Evolutionary conservation across 2,329 filamentous ascomycete species (phyloP).

Genomic region (Fusarium sororula): DNA sequence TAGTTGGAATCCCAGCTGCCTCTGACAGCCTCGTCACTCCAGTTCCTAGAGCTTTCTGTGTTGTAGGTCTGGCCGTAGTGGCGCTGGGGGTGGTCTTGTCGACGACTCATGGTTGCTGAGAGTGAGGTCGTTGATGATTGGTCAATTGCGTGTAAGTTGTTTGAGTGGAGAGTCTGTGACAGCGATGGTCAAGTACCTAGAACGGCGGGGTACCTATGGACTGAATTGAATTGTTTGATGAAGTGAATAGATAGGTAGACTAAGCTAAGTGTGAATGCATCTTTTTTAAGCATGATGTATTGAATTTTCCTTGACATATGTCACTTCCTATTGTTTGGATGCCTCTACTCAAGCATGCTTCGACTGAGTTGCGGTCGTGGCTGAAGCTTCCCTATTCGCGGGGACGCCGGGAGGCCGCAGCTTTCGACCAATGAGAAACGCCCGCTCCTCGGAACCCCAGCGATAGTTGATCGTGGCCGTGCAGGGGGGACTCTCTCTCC

Average conservation of each 20-base stretch:
- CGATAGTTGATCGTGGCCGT: constrained; percentile 32
- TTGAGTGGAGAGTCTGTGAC: not conserved
- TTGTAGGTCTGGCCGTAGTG: constrained; percentile 16
- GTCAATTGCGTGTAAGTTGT: constrained; percentile 20
- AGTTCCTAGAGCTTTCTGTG: constrained; percentile 40
- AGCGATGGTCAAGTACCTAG: not conserved
- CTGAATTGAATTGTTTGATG: not conserved
- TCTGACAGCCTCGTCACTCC: constrained; percentile 42
- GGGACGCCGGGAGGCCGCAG: constrained; percentile 41
- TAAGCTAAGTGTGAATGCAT: not conserved
- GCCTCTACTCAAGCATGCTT: constrained; percentile 32
- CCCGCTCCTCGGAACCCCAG: not conserved
- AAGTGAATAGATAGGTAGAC: not conserved
- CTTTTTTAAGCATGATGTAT: constrained; percentile 18
- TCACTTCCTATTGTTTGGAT: constrained; percentile 14
- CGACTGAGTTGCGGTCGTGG: constrained; percentile 31
- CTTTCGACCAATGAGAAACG: constrained; percentile 27
- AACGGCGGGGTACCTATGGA: not conserved
- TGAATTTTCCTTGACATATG: not conserved
- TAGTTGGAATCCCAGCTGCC: constrained; percentile 41
- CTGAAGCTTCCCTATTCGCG: constrained; percentile 38
- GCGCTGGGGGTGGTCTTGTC: constrained; percentile 19
- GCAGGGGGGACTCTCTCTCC: constrained; percentile 9
- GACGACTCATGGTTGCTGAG: constrained; percentile 34
- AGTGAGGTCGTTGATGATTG: constrained; percentile 10